Base-by-base conservation (phyloP, 495 filamentous ascomycete species). In the Amphirosellinia nigrospora region DNA sequence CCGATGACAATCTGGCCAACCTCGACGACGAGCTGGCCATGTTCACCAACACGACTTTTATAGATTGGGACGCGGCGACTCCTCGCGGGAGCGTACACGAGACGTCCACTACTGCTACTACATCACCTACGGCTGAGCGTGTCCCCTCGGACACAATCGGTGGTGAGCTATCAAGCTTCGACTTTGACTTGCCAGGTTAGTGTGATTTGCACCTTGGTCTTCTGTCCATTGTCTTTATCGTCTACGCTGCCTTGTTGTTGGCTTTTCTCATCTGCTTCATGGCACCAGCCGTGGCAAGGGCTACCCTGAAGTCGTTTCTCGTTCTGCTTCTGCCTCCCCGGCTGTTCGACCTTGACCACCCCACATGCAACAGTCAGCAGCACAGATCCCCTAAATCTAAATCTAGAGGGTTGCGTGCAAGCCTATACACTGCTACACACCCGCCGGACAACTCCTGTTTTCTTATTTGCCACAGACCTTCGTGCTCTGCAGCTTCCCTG, bases 1-100 rank as follows among this genome's bases (percentile, higher is more conserved):
- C 86, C 56, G 88, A 89, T 70, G 89, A 92, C 39, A 79, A 89
- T 86, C 69, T 79, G 89, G 75, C 91, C 92, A 73, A 73, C 58
- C 76, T 84, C 62, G 78, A 79, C 30, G 86, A 90, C 63, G 93
- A 96, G 58, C 86, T 99, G 55, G 92, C 91, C 36, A 85, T 96
- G 72, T 97, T 98, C 86, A 96, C 94, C 69, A 97, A 98, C 80
- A 89, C 93, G 59, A 90, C 96, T 68, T 98, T 98, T 85, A 93
- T 93, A 79, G 94, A 97, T 80, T 94, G 93, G 77, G 95, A 98
- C 76, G 41, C 79, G 86, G 56, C 83, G 85, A 38, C 81, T 81
- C 53, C 81, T 83, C 63, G 73, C 45, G n/a, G 72, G 78, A 66
- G 30, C 75, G 68, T 72, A 70, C 70, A 70, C 70, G 73, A 77